Evolutionary conservation across 192 early-diverging fungal species (phyloP), one percentile per base, ranked within the genome.

Genomic region (Allomyces javanicus): DNA sequence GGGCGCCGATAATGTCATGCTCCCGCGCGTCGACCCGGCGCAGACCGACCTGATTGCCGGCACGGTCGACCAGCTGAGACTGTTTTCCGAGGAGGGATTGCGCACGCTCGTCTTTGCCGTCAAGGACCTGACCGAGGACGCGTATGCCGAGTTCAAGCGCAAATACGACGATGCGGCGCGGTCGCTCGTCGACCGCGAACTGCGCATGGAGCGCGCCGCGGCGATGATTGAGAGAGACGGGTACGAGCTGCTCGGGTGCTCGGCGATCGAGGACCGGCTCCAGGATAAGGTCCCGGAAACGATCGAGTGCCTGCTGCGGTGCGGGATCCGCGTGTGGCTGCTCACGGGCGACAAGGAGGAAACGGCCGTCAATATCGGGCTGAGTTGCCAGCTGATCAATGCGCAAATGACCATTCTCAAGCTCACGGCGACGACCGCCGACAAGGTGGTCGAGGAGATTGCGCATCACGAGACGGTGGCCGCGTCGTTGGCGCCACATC

Each of bases 21-120:
- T 67, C 17, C 25, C 66, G 23, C 33, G 40, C 5, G 17, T 58
- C 17, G 50, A 58, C 2, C 17, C 50, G 1, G 17, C 50, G 10
- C 17, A 58, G 17, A 58, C 50, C 17, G 12, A 14, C 17, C 12
- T 58, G 1, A n/a, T n/a, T 14, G 50, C 50, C 50, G 17, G 79
- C 17, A 79, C 82, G 0, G 74, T 85, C 58, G 76, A 84, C 69
- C 81, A 84, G n/a, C 77, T 87, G 62, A 81, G 85, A 61, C 78
- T 82, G 69, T 87, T 86, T 61, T 82, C 86, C 0, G 85, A 83
- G 44, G 84, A 84, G 63, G 93, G 93, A 7, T 69, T 94, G 66
- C 82, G 93, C 27, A 96, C 93, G 9, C 77, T 96, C 25, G 78
- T 85, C 9, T 85, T 90, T 62, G 90, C 83, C 5, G 87, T 86